Base-by-base conservation (phyloP, 2,329 filamentous ascomycete genomes). In the Xylariaceae sp. region DNA sequence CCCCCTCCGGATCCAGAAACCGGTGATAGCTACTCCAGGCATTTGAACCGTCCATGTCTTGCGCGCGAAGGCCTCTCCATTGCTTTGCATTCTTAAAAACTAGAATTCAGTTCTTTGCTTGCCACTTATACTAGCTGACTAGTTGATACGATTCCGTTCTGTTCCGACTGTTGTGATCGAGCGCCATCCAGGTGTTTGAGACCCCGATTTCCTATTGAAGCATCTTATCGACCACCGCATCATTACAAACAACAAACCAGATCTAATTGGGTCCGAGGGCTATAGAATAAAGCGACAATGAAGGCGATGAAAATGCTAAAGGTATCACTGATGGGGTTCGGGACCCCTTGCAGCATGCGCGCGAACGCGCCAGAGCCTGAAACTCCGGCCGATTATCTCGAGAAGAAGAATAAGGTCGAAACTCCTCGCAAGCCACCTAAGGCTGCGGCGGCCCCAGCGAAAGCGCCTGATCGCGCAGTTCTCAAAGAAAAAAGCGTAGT, bases 1-100 rank as follows among this genome's bases (percentile, higher is more conserved):
- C 11, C 44, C 30, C 44, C 26, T 52, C 57, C 54, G 54, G 51
- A 61, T 55, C 54, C 56, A 52, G 57, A 45, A 27, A 32, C 12
- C 35, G 31, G 27, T 31, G 27, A 43, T 9, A 37, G 45, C 39
- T 11, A 26, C 26, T 40, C 37, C 26, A 6, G 40, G 44, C 6
- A 41, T 39, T 37, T 34, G 39, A 50, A 42, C 34, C 51, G 58
- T 52, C 47, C 39, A 40, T 51, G 45, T 51, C 35, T 52, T 40
- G 46, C 37, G 35, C 30, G 26, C 11, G 19, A 19, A 12, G 9
- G 3, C 9, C 29, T 19, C 19, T 41, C 9, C 30, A 49, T 53
- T 54, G 47, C 49, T 43, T 32, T 30, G 32, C 6, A 34, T 9
- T 27, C 45, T 58, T 54, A 54, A 55, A 50, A 44, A 32, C 43